phyloP scores from a whole-genome alignment of 331 rosid genomes.

The Malus hybrid region DNA sequence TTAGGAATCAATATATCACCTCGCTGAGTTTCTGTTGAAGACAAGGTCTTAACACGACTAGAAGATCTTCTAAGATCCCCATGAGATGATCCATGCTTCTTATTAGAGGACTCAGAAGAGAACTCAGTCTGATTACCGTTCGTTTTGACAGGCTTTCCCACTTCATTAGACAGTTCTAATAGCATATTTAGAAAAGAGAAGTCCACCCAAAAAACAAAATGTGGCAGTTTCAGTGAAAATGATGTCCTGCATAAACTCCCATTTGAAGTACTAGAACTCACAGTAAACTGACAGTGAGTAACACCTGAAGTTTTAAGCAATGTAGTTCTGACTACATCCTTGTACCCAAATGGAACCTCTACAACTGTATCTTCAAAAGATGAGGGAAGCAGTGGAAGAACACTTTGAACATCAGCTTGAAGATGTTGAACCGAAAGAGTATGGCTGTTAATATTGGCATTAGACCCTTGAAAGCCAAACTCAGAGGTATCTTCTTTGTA shows the following conservation, averaged over 20 bases:
- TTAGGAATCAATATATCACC: conserved; percentile 59
- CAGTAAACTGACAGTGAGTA: conserved; percentile 42
- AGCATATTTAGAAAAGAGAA: conserved; percentile 44
- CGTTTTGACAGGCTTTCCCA: conserved; percentile 39
- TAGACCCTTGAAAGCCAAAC: conserved; percentile 10
- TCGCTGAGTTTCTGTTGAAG: conserved; percentile 39
- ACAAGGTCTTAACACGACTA: conserved; percentile 33
- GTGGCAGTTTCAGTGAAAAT: conserved; percentile 62
- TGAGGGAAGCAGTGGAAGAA: conserved; percentile 54
- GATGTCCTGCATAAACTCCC: conserved; percentile 34
- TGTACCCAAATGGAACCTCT: conserved; percentile 44
- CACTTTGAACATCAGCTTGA: conserved; percentile 60
- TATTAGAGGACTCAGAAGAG: conserved; percentile 20
- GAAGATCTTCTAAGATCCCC: conserved; percentile 31
- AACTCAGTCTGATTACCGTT: conserved; percentile 21
- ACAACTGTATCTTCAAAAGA: conserved; percentile 34
- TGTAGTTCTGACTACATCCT: conserved; percentile 42
- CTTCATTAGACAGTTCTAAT: conserved; percentile 34
- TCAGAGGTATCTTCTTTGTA: conserved; percentile 26
- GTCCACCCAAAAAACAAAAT: conserved; percentile 69
- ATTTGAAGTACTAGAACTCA: conserved; percentile 44
- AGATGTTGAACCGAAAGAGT: conserved; percentile 32
- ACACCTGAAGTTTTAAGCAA: conserved; percentile 63
- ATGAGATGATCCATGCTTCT: conserved; percentile 26
- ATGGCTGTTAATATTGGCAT: conserved; percentile 22